Percentiles rank a stretch among this genome's conserved stretches.
These are phyloP conservation scores for Diplocarpon rosae DNA, from an alignment of 2,329 filamentous ascomycete species.

Conservation along the genomic window DNA sequence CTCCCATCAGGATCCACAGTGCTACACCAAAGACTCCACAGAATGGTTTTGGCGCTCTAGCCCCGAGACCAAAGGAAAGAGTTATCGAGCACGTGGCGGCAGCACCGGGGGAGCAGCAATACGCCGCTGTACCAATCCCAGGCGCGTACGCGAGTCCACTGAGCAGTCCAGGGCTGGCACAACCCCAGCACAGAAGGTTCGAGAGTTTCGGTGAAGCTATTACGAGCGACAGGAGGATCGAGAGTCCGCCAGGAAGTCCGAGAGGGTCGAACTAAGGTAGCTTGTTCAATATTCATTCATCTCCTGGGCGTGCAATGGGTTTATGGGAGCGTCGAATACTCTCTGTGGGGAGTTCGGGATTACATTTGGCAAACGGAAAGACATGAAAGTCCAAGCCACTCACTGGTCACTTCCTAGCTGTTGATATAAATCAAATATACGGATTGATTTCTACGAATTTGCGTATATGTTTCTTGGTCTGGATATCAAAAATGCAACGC, in stretches of 20 bases:
- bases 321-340: not conserved
- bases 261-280: conserved; percentile 18
- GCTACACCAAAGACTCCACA: conserved; percentile 62
- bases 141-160: conserved; percentile 59
- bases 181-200: conserved; percentile 28
- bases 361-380: not conserved
- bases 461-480: no score
- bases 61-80: conserved; percentile 25
- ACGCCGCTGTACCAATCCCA: conserved; percentile 80
- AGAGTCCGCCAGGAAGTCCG: conserved; percentile 25
- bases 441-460: conserved; percentile 2
- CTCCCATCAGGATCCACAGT: conserved; percentile 65
- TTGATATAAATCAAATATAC: conserved; percentile 13
- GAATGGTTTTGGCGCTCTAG: conserved; percentile 46
- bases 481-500: no score
- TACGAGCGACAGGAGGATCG: conserved; percentile 23
- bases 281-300: conserved; percentile 1
- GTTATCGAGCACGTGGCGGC: conserved; percentile 53
- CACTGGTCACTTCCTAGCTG: conserved; percentile 12
- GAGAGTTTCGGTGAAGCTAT: conserved; percentile 24
- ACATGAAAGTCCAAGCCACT: conserved; percentile 9
- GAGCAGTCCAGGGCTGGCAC: conserved; percentile 35
- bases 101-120: conserved; percentile 71
- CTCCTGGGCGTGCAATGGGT: conserved; percentile 1
- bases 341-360: conserved; percentile 1